A percentile compares a stretch with the other conserved stretches of the same genome.
phyloP scores from a whole-genome alignment of 768 basidiomycete species.

The Daedaleopsis nitida region DNA sequence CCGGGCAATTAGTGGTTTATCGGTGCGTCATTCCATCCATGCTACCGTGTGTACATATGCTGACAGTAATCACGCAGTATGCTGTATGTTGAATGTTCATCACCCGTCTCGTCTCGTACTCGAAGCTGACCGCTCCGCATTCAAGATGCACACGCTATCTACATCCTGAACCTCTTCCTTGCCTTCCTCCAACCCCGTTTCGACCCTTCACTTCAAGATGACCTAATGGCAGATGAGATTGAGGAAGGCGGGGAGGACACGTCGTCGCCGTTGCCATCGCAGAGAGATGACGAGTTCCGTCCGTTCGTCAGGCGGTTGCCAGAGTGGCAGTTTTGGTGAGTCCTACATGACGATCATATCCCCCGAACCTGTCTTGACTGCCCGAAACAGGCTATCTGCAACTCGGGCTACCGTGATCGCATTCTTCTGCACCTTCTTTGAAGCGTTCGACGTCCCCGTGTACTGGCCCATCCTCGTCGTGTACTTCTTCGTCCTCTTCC shows the following conservation, averaged over 20 bases:
- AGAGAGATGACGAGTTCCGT: slow-evolving; percentile 93
- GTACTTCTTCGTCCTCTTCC: slow-evolving; percentile 95
- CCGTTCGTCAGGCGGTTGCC: slow-evolving; percentile 95
- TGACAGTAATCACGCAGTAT: neutral
- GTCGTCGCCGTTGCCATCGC: slow-evolving; percentile 58
- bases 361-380: neutral
- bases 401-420: slow-evolving; percentile 89
- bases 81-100: neutral
- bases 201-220: slow-evolving; percentile 93
- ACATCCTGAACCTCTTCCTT: slow-evolving; percentile 92
- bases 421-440: slow-evolving; percentile 76
- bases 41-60: neutral
- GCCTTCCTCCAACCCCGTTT: slow-evolving; percentile 98
- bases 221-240: slow-evolving; percentile 91
- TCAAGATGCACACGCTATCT: slow-evolving; percentile 88
- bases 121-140: neutral
- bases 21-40: slow-evolving; percentile 51
- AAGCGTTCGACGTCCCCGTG: slow-evolving; percentile 92
- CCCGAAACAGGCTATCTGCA: slow-evolving; percentile 73
- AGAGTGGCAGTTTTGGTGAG: slow-evolving; percentile 95
- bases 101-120: neutral
- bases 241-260: slow-evolving; percentile 80
- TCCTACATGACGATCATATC: neutral
- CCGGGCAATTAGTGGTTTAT: slow-evolving; percentile 77
- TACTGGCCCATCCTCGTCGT: slow-evolving; percentile 99